These are phyloP conservation scores for Amaranthus hypochondriacus DNA, from an alignment of 148 eudicot genomes.

Conservation along the genomic window DNA sequence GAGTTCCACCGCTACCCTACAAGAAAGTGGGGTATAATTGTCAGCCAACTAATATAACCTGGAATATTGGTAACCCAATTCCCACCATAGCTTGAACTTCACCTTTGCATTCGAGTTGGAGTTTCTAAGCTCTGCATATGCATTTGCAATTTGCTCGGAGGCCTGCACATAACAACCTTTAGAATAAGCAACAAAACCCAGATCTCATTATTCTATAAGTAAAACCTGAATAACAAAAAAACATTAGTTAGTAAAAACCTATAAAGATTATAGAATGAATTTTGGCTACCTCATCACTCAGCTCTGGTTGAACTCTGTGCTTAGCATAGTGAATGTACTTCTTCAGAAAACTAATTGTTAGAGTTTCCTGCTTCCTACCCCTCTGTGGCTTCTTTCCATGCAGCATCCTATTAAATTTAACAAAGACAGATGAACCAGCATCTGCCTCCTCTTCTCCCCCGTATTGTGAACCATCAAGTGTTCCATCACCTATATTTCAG, in stretches of 20 bases:
- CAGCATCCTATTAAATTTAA: conserved; percentile 81
- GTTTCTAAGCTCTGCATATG: conserved; percentile 96
- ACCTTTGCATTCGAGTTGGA: conserved; percentile 86
- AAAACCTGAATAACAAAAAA: background rate
- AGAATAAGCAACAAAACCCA: conserved; percentile 14
- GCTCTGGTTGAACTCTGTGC: conserved; percentile 89
- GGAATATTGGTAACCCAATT: background rate
- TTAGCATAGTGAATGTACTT: conserved; percentile 96
- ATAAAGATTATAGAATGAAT: conserved; percentile 1
- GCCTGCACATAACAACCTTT: conserved; percentile 52
- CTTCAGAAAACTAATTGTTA: conserved; percentile 87
- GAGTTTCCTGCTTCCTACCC: conserved; percentile 64
- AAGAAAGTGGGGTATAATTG: background rate
- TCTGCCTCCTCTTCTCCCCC: conserved; percentile 76
- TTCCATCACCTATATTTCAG: conserved; percentile 47
- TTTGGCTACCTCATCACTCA: conserved; percentile 83
- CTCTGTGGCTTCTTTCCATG: conserved; percentile 70
- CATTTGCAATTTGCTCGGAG: conserved; percentile 86
- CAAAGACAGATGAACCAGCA: conserved; percentile 61
- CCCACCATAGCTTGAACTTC: background rate
- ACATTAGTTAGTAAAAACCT: background rate
- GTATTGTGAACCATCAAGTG: conserved; percentile 56
- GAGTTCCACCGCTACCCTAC: conserved; percentile 91
- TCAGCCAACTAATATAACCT: background rate
- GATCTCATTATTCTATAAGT: background rate